These are phyloP conservation scores for Angophora floribunda DNA, from an alignment of 345 rosid genomes.

Conservation along the genomic window DNA sequence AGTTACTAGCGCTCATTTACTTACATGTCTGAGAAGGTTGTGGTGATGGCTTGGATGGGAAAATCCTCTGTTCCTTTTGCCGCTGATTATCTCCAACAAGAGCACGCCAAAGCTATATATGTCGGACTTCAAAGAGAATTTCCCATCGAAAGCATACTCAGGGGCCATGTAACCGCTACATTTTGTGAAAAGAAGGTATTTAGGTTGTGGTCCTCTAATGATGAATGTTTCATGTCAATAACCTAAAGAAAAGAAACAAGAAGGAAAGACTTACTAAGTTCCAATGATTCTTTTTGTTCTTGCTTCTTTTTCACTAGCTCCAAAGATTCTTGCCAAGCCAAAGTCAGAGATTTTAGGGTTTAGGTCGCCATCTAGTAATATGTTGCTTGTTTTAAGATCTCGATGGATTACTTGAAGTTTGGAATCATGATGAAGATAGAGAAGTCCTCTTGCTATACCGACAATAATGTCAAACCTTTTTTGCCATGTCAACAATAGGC, in stretches of 20 bases:
- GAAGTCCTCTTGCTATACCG: constrained; percentile 42
- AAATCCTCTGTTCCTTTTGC: constrained; percentile 36
- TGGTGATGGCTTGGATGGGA: constrained; percentile 6
- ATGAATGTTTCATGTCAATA: not conserved
- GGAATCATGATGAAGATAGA: constrained; percentile 43
- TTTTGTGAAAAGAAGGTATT: not conserved
- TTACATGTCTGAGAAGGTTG: constrained; percentile 8
- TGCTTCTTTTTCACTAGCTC: constrained; percentile 21
- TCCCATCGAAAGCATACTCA: constrained; percentile 21
- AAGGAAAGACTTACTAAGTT: constrained; percentile 26
- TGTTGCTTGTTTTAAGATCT: constrained; percentile 41
- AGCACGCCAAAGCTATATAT: constrained; percentile 41
- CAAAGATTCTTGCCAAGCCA: constrained; percentile 45
- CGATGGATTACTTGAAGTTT: constrained; percentile 42
- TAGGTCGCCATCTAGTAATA: constrained; percentile 32
- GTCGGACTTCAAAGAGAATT: constrained; percentile 33
- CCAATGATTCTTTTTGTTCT: constrained; percentile 32
- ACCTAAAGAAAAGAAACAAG: not conserved
- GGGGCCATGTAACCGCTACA: constrained; percentile 1
- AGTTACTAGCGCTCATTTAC: not conserved
- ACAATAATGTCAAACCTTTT: constrained; percentile 20
- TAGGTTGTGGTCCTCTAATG: not conserved
- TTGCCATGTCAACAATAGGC: constrained; percentile 11
- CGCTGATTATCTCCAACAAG: constrained; percentile 31
- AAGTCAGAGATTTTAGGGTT: constrained; percentile 41